Conservation (phyloP, 2,329 filamentous ascomycete genomes). For the Fusarium nodosum region DNA sequence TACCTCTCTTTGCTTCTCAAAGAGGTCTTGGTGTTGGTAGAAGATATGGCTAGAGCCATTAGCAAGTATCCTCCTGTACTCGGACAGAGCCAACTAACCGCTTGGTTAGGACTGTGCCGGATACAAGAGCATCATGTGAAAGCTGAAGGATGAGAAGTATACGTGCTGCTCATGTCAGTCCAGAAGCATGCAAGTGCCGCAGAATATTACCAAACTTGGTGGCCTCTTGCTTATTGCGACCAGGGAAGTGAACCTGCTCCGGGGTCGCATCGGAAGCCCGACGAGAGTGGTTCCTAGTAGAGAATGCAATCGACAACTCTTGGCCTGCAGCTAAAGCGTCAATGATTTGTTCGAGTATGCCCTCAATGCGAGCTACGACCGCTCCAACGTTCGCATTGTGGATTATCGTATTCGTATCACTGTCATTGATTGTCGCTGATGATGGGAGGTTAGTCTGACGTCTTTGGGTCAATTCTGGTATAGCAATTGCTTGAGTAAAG, state of each 20-base stretch:
- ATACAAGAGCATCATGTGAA: conserved; percentile 69
- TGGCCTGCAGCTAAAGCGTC: conserved; percentile 46
- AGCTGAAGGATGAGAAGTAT: conserved; percentile 71
- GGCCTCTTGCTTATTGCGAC: conserved; percentile 61
- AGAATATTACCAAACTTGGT: conserved; percentile 63
- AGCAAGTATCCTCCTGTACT: neutral
- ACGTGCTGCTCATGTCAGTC: conserved; percentile 59
- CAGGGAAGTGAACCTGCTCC: conserved; percentile 61
- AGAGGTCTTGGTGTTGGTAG: conserved; percentile 81
- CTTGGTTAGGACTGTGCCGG: conserved; percentile 70
- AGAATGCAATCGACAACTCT: conserved; percentile 50
- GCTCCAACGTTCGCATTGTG: conserved; percentile 37
- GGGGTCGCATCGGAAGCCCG: conserved; percentile 16
- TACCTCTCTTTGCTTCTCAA: conserved; percentile 76
- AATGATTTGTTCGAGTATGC: conserved; percentile 51
- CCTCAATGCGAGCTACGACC: conserved; percentile 56
- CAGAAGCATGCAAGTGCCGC: neutral
- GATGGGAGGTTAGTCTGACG: conserved; percentile 6
- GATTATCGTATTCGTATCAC: conserved; percentile 47
- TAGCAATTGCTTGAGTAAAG: conserved; percentile 22
- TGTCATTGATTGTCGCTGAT: conserved; percentile 7
- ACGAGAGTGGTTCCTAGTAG: conserved; percentile 39
- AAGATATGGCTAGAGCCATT: conserved; percentile 76
- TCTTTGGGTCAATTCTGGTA: conserved; percentile 16
- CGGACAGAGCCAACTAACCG: conserved; percentile 60